Conservation (phyloP, 106 monocot genomes). For the Cymbidium sinense region DNA sequence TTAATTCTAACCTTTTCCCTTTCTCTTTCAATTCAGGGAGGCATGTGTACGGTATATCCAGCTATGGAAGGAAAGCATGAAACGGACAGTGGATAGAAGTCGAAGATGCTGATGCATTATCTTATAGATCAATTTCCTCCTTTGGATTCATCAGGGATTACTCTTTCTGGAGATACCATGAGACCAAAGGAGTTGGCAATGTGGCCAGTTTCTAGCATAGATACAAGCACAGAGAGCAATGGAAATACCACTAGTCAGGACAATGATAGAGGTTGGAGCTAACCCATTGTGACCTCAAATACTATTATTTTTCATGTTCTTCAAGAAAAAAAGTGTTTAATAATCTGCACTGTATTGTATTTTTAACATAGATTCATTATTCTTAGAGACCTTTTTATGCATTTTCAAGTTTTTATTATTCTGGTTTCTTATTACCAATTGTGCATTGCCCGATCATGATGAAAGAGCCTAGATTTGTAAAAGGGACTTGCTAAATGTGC, state of each 20-base stretch:
- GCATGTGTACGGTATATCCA: conserved; percentile 72
- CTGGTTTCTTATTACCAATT: neutral
- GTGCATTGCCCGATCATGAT: neutral
- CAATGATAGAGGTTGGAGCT: conserved; percentile 18
- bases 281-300: neutral
- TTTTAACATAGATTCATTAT: neutral
- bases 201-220: conserved; percentile 11
- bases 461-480: neutral
- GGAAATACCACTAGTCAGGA: conserved; percentile 25
- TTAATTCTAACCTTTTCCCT: conserved; percentile 9
- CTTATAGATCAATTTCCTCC: conserved; percentile 49
- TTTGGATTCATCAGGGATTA: conserved; percentile 48
- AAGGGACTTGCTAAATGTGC: neutral
- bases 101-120: conserved; percentile 53
- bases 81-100: conserved; percentile 92
- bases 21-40: conserved; percentile 32
- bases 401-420: neutral
- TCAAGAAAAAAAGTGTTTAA: neutral
- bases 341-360: neutral
- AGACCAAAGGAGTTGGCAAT: conserved; percentile 19
- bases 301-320: neutral
- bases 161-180: conserved; percentile 5
- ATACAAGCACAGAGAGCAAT: conserved; percentile 29
- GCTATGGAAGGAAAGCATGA: conserved; percentile 89
- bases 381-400: neutral